These are phyloP conservation scores for Telopea speciosissima DNA, from an alignment of 177 flowering plant genomes.

Conservation along the genomic window DNA sequence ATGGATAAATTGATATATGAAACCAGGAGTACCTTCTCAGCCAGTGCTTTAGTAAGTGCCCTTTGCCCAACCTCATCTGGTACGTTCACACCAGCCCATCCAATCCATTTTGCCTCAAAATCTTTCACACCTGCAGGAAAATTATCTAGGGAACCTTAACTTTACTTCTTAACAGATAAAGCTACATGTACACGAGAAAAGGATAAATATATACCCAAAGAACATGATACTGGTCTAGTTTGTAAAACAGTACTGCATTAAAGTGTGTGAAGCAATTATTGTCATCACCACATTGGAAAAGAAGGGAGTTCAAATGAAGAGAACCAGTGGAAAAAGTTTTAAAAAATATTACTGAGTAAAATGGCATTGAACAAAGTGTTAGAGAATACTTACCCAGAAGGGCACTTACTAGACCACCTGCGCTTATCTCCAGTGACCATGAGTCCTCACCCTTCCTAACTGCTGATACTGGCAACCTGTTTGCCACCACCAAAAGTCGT, in stretches of 20 bases:
- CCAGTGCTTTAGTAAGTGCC: constrained; percentile 81
- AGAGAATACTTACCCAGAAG: constrained; percentile 53
- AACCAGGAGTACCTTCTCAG: constrained; percentile 68
- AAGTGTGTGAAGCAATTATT: not conserved
- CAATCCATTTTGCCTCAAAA: constrained; percentile 96
- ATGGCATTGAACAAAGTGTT: not conserved
- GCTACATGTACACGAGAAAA: not conserved
- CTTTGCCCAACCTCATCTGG: constrained; percentile 87
- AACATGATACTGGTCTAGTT: not conserved
- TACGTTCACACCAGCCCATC: constrained; percentile 99
- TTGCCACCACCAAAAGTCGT: constrained; percentile 80
- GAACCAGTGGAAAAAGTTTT: no score
- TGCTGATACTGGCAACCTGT: constrained; percentile 84
- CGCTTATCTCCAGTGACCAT: constrained; percentile 85
- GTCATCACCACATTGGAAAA: not conserved
- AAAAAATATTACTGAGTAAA: not conserved
- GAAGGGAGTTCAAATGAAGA: no score
- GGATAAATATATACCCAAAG: not conserved
- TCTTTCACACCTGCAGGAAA: constrained; percentile 76
- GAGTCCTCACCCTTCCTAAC: constrained; percentile 73
- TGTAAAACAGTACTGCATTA: not conserved
- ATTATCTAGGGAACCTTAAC: constrained; percentile 11
- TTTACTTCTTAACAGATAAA: not conserved
- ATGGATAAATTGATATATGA: not conserved
- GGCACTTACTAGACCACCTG: constrained; percentile 86